Evolutionary conservation across 352 stramenopile genomes (phyloP), one percentile per base, ranked within the genome.

Genomic region (Peronospora farinosa): DNA sequence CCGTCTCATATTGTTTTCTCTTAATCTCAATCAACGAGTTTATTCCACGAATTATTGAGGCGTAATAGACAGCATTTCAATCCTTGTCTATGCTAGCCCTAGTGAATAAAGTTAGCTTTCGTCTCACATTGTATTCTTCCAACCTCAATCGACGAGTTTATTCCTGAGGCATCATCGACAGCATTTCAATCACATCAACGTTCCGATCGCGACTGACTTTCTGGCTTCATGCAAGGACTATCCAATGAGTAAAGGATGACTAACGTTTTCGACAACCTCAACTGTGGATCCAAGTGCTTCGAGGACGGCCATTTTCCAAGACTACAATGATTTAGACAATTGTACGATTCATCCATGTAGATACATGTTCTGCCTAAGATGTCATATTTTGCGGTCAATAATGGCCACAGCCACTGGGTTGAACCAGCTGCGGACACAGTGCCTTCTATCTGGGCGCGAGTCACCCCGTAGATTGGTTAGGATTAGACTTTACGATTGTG

Each of bases 381-480:
- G 40, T 48, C 28, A 27, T 30, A 35, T 21, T 21, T 53, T 44
- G 54, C 25, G 17, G 37, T 31, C 28, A 27, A 51, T 33, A 48
- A 41, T 28, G 35, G 17, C 11, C 5, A 58, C 49, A 32, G 16
- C 38, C 45, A 54, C 44, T 21, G 37, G 7, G 9, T 39, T 15
- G 13, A 54, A 38, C 54, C 54, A 63, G 40, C 40, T 48, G 47
- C 47, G 51, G 41, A 35, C 54, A 48, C 54, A 42, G 42, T 5
- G 27, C 6, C 27, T n/a, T 58, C 54, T 41, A 54, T 64, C 56
- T 64, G 56, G 49, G 55, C 43, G 42, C 38, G 31, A 36, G 41
- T 54, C 48, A 54, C 48, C 9, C 12, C 13, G n/a, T 55, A 33
- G 56, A 64, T 64, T 64, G 56, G 56, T 13, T 33, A 60, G 44